Base-by-base conservation (phyloP, 2,329 filamentous ascomycete genomes). In the Rutstroemia sp. region DNA sequence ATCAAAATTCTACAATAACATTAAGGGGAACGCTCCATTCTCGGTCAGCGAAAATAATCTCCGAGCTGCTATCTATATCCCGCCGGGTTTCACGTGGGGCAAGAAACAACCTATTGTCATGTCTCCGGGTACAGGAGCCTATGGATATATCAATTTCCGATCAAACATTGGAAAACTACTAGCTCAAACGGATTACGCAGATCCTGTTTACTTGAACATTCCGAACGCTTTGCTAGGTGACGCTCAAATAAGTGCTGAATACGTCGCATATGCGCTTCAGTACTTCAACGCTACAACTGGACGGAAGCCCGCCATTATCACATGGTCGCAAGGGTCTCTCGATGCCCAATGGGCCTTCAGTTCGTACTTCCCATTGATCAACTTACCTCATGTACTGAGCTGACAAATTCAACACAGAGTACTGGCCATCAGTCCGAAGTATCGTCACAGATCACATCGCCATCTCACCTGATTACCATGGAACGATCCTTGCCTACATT, bases 221-320 rank as follows among this genome's bases (percentile, higher is more conserved):
- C 78, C 80, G 0, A 68, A 68, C 1, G 69, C 71, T 41, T 70
- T 76, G 39, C 69, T 80, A 9, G 67, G 61, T 21, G 78, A 83
- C 57, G 73, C 72, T 0, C 79, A 82, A 60, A 59, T 69, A 27
- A 82, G 78, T 60, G 68, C 76, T 4, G 79, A 83, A 64, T 81
- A 78, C 61, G 74, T 80, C 41, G 77, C 78, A 3, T 82, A 83
- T 65, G 78, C 79, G 5, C 77, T 82, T 58, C 79, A 82, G 68
- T 83, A 82, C 67, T 72, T 82, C 57, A 67, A 70, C 27, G 70
- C 66, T 37, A 67, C 78, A 14, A 60, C 53, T 5, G 41, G 38
- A 21, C 58, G 72, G 16, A 71, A 75, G 19, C 68, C 78, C 6
- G 69, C 71, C 17, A 69, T 80, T 19, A 66, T 82, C n/a, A 73